Base-by-base conservation (phyloP, 345 rosid species). In the Clarkia xantiana region DNA sequence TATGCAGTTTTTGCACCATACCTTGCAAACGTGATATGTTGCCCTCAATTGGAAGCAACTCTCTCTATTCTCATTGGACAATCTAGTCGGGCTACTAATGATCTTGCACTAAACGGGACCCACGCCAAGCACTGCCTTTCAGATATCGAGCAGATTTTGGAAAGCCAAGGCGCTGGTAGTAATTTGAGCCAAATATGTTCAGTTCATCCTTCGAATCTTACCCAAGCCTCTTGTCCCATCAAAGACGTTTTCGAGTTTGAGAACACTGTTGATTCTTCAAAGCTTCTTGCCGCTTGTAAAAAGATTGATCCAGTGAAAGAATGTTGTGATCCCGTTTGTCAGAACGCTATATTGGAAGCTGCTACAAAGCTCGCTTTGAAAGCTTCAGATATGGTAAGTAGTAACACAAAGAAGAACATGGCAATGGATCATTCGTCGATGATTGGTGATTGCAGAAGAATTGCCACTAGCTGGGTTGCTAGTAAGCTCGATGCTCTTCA, bases 1-100 rank as follows among this genome's bases (percentile, higher is more conserved):
- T 80, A 65, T 67, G 68, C 74, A 12, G 63, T 71, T 46, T 83
- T 91, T 42, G 98, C 98, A 40, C 89, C 96, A 2, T 57, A 81
- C 58, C 62, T 86, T 59, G 96, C 98, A 11, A 81, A 91, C 47
- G 96, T 86, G 47, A 80, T 86, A 67, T 91, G 98, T 60, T 91
- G 98, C 68, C 98, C 98, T 10, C 98, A 91, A 74, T 56, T 86
- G 16, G 80, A 76, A 51, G 98, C 94, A 29, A 73, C 89, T 3
- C 68, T 91, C 25, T 57, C 77, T 18, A 86, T 91, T 41, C 83
- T 84, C 38, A 72, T 86, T 13, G 98, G 94, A 12, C 79, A 76
- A 59, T 81, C 81, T 25, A 91, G 98, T 53, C 72, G 76, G 71
- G 64, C 63, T 16, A 81, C 79, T 2, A 74, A 83, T 22, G 45